Percentiles rank a stretch among this genome's conserved stretches.
Evolutionary conservation across 2,329 filamentous ascomycete genomes (phyloP).

Genomic region (Arthrobotrys megalospora): DNA sequence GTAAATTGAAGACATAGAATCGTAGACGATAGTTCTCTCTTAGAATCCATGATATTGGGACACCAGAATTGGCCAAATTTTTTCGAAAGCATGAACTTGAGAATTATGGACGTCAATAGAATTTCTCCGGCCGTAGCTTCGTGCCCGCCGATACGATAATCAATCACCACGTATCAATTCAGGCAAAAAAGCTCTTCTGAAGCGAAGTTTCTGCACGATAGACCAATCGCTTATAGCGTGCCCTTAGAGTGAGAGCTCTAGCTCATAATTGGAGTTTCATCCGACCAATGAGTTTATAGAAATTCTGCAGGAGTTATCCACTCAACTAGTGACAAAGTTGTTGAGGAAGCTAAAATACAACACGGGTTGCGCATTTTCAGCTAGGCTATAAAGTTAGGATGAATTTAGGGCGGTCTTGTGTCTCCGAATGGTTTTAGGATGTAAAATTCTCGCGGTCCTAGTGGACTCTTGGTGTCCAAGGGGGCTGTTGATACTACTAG

Average conservation of each 20-base stretch:
- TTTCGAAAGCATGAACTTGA: neutral
- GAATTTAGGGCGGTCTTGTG: conserved; percentile 13
- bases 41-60: neutral
- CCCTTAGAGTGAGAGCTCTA: conserved; percentile 7
- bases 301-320: conserved; percentile 14
- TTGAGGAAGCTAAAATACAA: conserved; percentile 17
- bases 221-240: conserved; percentile 28
- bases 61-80: neutral
- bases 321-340: neutral
- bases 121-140: conserved; percentile 9
- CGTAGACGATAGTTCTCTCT: neutral
- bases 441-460: neutral
- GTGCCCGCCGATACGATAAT: conserved; percentile 10
- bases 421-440: neutral
- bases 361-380: neutral
- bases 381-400: neutral
- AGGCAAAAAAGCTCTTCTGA: conserved; percentile 16
- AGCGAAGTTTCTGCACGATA: conserved; percentile 28
- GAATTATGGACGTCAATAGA: neutral
- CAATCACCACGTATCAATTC: conserved; percentile 30
- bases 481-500: neutral
- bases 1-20: neutral
- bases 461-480: neutral
- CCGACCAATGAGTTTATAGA: conserved; percentile 22
- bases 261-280: conserved; percentile 16